phyloP scores from a whole-genome alignment of 140 eudicot genomes.

The Cichorium intybus region DNA sequence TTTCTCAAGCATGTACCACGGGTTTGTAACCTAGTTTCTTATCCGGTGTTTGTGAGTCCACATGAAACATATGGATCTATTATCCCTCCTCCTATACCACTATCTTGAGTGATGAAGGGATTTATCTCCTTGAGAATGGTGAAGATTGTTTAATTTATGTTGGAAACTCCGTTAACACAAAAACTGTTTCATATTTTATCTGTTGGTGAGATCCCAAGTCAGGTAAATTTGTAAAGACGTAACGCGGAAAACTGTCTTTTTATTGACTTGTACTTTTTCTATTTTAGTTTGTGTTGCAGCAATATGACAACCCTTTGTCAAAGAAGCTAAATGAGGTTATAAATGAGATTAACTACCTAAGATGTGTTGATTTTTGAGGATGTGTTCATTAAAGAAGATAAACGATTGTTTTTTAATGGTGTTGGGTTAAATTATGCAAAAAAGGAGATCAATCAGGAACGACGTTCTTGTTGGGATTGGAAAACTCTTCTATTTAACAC shows the following conservation, averaged over 20 bases:
- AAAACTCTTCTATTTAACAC: no score
- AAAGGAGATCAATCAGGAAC: constrained; percentile 87
- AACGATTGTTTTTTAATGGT: constrained; percentile 5
- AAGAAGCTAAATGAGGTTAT: no score
- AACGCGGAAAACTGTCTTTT: neutral
- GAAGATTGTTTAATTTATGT: constrained; percentile 67
- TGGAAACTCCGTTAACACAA: constrained; percentile 49
- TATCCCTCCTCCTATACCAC: constrained; percentile 65
- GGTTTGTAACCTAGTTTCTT: no score
- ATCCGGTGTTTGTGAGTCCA: neutral
- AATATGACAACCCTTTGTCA: no score
- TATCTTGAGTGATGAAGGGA: constrained; percentile 66
- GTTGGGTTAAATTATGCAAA: constrained; percentile 68
- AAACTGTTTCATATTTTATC: constrained; percentile 68
- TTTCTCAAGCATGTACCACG: no score
- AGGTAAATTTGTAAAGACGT: constrained; percentile 63
- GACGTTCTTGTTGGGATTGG: no score
- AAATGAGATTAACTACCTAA: constrained; percentile 75
- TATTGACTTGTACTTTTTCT: constrained; percentile 8
- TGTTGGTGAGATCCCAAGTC: constrained; percentile 53
- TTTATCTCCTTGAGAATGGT: constrained; percentile 85
- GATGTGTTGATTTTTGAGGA: constrained; percentile 32
- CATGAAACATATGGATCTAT: constrained; percentile 59
- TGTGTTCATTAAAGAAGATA: no score
- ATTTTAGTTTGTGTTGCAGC: constrained; percentile 70